phyloP scores from a whole-genome alignment of 2,329 filamentous ascomycete genomes.

The Epichloe scottii region DNA sequence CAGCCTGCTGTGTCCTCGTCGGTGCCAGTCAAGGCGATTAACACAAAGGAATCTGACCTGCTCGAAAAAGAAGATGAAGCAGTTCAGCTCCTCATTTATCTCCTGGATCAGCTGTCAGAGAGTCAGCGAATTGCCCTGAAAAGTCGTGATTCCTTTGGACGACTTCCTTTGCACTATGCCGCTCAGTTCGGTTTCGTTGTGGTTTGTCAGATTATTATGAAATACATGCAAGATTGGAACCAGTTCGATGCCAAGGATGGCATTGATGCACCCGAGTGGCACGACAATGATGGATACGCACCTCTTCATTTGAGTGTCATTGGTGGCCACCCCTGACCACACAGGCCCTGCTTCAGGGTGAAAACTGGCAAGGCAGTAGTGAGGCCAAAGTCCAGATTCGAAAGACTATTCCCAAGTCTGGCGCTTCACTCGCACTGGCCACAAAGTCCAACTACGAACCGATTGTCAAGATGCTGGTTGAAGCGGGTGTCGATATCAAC shows the following conservation, averaged over 20 bases:
- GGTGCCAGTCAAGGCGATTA: constrained; percentile 44
- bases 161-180: constrained; percentile 81
- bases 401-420: constrained; percentile 66
- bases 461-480: constrained; percentile 78
- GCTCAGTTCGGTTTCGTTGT: constrained; percentile 89
- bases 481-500: constrained; percentile 85
- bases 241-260: constrained; percentile 75
- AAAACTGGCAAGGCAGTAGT: constrained; percentile 58
- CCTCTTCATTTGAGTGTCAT: constrained; percentile 88
- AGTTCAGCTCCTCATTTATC: constrained; percentile 50
- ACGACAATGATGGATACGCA: constrained; percentile 82
- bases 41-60: constrained; percentile 54
- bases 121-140: constrained; percentile 56
- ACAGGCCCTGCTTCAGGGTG: constrained; percentile 64
- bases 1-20: constrained; percentile 63
- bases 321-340: constrained; percentile 84
- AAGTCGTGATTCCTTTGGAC: constrained; percentile 64
- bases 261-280: constrained; percentile 80
- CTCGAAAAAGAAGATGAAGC: constrained; percentile 60
- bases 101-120: constrained; percentile 55
- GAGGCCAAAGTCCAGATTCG: constrained; percentile 51
- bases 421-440: constrained; percentile 75
- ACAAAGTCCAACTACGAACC: constrained; percentile 75
- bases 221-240: constrained; percentile 78
- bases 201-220: constrained; percentile 79